Evolutionary conservation across 345 rosid genomes (phyloP).

Genomic region (Euclidium syriacum): DNA sequence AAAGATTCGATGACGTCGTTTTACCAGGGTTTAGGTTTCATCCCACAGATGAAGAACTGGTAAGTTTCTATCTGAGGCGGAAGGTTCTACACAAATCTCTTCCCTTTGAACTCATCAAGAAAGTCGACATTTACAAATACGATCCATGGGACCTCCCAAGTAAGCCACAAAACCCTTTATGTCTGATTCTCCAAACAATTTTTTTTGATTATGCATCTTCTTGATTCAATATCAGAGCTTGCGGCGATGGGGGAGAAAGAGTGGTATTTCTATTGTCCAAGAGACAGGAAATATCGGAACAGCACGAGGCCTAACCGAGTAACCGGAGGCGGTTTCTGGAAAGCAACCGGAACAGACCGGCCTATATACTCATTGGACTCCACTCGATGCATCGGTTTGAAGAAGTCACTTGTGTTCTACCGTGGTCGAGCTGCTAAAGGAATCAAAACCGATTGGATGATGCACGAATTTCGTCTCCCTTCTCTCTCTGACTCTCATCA

Average conservation of each 20-base stretch:
- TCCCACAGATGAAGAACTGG: conserved; percentile 98
- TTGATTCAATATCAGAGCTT: conserved; percentile 40
- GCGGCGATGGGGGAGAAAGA: conserved; percentile 84
- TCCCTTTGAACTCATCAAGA: conserved; percentile 77
- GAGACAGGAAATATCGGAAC: conserved; percentile 89
- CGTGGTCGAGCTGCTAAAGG: conserved; percentile 95
- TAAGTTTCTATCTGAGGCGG: conserved; percentile 66
- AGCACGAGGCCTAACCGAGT: conserved; percentile 91
- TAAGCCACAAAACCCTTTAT: conserved; percentile 33
- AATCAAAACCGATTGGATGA: conserved; percentile 97
- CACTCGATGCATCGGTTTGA: conserved; percentile 72
- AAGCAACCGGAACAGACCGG: conserved; percentile 91
- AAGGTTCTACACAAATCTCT: conserved; percentile 61
- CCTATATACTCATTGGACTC: conserved; percentile 87
- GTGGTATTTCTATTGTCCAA: conserved; percentile 89
- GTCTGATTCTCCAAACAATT: neutral
- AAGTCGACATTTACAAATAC: conserved; percentile 86
- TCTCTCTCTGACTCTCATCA: conserved; percentile 47
- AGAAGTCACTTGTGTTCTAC: conserved; percentile 91
- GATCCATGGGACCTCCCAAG: conserved; percentile 99
- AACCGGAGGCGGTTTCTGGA: conserved; percentile 96
- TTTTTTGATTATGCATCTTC: conserved; percentile 1
- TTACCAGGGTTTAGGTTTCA: conserved; percentile 92
- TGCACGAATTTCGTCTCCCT: conserved; percentile 98
- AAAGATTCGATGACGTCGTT: conserved; percentile 63